Evolutionary conservation across 2,329 filamentous ascomycete species (phyloP).

Genomic region (Trichothecium sympodiale): DNA sequence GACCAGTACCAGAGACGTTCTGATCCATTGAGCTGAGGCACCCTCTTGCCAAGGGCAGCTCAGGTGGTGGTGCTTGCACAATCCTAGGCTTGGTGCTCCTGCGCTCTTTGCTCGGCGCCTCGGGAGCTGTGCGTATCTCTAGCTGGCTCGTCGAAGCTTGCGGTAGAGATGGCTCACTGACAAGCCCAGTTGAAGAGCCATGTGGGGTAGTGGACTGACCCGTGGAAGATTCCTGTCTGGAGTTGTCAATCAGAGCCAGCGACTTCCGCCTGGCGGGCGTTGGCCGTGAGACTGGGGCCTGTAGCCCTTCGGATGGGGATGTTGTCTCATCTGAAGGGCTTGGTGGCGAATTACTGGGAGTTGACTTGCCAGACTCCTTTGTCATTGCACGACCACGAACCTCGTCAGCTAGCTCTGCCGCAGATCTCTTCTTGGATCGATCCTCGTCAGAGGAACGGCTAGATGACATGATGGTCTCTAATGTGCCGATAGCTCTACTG

Average conservation of each 20-base stretch:
- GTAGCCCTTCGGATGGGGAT: conserved; percentile 3
- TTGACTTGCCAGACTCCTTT: conserved; percentile 22
- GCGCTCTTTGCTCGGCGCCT: conserved; percentile 13
- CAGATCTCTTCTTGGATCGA: conserved; percentile 47
- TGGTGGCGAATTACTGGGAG: conserved; percentile 18
- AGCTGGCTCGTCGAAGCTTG: conserved; percentile 43
- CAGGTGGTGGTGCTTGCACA: background rate
- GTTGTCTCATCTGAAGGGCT: conserved; percentile 17
- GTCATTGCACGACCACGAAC: conserved; percentile 36
- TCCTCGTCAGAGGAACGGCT: conserved; percentile 55
- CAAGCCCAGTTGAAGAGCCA: conserved; percentile 28
- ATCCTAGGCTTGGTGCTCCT: conserved; percentile 6
- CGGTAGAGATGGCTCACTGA: conserved; percentile 45
- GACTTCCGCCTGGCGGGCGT: conserved; percentile 17
- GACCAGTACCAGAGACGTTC: conserved; percentile 1
- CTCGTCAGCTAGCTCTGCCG: conserved; percentile 42
- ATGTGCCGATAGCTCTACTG: conserved; percentile 47
- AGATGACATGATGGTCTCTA: conserved; percentile 57
- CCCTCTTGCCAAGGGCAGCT: conserved; percentile 4
- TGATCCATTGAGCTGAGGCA: conserved; percentile 1
- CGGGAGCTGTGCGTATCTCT: conserved; percentile 28
- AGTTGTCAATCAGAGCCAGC: conserved; percentile 25
- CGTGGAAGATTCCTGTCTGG: conserved; percentile 18
- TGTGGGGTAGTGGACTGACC: conserved; percentile 17
- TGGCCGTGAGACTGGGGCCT: background rate